phyloP scores from a whole-genome alignment of 1,284 basidiomycete species.

The Ceratorhiza oryzae-sativae region DNA sequence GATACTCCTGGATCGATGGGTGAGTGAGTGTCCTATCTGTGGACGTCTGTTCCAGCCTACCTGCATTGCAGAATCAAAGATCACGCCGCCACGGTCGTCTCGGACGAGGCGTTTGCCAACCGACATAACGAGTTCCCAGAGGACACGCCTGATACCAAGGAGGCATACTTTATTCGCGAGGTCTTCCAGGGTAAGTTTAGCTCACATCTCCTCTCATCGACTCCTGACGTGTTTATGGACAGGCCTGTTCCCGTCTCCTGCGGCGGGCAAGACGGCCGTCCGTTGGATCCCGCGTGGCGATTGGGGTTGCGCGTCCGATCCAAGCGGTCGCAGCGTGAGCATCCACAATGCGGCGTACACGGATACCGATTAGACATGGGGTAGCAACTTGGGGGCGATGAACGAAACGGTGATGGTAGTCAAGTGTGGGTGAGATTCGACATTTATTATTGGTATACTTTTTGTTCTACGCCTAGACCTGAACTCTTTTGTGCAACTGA shows the following conservation, averaged over 20 bases:
- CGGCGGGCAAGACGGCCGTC: conserved; percentile 93
- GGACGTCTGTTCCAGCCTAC: neutral
- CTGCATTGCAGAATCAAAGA: conserved; percentile 78
- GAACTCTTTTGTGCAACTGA: neutral
- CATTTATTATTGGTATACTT: conserved; percentile 25
- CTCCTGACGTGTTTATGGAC: conserved; percentile 32
- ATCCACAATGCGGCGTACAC: conserved; percentile 94
- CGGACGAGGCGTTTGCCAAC: conserved; percentile 83
- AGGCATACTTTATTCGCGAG: conserved; percentile 95
- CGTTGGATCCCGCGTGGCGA: conserved; percentile 93
- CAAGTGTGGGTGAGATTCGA: neutral
- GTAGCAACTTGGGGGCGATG: neutral
- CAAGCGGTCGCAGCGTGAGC: conserved; percentile 92
- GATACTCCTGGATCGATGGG: conserved; percentile 99
- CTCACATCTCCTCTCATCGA: neutral
- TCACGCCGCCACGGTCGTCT: conserved; percentile 76
- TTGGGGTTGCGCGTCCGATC: conserved; percentile 96
- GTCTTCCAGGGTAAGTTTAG: conserved; percentile 79
- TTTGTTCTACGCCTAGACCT: neutral
- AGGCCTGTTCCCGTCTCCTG: conserved; percentile 82
- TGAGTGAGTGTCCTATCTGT: conserved; percentile 49
- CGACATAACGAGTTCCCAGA: conserved; percentile 79
- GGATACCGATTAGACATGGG: conserved; percentile 26
- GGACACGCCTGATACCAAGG: conserved; percentile 94
- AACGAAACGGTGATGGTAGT: conserved; percentile 13